Base-by-base conservation (phyloP, 2,329 filamentous ascomycete genomes). In the Beauveria rudraprayagi region DNA sequence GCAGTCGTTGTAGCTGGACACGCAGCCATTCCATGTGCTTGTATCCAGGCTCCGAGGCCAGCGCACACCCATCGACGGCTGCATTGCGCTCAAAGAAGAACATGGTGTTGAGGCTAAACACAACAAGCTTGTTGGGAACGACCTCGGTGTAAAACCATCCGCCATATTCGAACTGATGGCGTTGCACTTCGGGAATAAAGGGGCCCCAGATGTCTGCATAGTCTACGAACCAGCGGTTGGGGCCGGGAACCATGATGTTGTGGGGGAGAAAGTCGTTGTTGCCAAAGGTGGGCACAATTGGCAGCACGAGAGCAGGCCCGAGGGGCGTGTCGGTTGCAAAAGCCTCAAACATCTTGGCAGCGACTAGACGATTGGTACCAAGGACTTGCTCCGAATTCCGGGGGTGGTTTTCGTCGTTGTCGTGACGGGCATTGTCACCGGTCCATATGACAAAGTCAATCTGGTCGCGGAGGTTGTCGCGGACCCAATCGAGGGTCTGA, bases 181-280 rank as follows among this genome's bases (percentile, higher is more conserved):
- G 86, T 76, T 99, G 92, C 66, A 86, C 89, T 76, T 97, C 91
- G 1, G 94, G 94, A 63, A 99, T 95, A 71, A 97, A 96, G 43
- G 82, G 81, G 53, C 77, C 76, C 94, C 94, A 99, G 24, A 97
- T 84, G 24, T 88, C 80, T 28, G 85, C 78, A 67, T 94, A 97
- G 52, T 81, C 81, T 62, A 83, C 83, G 0, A 96, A 89, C 87
- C 93, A 96, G 65, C 83, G 83, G 69, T 97, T 97, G 17, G 94
- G 94, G 0, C 93, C 94, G 1, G 84, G 80, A 47, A 85, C 79
- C 72, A 99, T 86, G 70, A 97, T 95, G 69, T 99, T 99, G 76
- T 99, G 94, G 1, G 94, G 94, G 63, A 97, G 84, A 62, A 99
- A 92, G 70, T 99, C 94, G 74, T 99, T 99, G 77, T 99, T 99